A percentile compares a stretch with the other conserved stretches of the same genome.
Evolutionary conservation across 2,329 filamentous ascomycete genomes (phyloP).

Genomic region (Aspergillus sp.): DNA sequence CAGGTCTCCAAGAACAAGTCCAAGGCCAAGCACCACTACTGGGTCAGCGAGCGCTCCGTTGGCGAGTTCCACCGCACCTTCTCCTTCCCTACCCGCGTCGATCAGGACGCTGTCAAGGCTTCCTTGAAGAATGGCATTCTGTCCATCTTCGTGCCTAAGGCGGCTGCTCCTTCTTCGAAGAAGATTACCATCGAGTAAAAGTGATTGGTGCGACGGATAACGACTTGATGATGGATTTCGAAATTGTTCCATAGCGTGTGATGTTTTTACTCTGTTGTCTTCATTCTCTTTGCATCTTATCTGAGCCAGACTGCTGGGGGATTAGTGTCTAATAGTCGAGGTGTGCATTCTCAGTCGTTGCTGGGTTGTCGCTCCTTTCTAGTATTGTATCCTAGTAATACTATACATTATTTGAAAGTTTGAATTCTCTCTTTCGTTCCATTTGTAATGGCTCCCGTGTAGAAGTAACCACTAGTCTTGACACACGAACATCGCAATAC

Average conservation of each 20-base stretch:
- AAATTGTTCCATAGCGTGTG: neutral
- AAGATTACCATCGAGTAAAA: conserved; percentile 60
- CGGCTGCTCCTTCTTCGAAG: conserved; percentile 48
- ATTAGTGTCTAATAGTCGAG: neutral
- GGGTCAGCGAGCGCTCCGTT: conserved; percentile 61
- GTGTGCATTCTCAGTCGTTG: neutral
- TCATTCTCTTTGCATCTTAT: neutral
- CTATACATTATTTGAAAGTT: neutral
- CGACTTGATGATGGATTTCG: neutral
- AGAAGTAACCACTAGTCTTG: no score
- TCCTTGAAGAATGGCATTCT: conserved; percentile 63
- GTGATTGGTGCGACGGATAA: neutral
- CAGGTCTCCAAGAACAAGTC: conserved; percentile 18
- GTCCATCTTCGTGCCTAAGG: conserved; percentile 60
- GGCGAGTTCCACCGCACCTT: conserved; percentile 63
- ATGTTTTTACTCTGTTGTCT: neutral
- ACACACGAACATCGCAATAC: no score
- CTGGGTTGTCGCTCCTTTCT: neutral
- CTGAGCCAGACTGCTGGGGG: neutral
- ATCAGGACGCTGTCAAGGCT: conserved; percentile 63
- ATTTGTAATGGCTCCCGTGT: neutral
- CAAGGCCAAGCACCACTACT: conserved; percentile 50
- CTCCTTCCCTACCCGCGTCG: conserved; percentile 58
- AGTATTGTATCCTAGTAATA: neutral
- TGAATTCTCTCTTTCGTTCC: neutral